Percentiles rank a stretch among this genome's conserved stretches.
phyloP scores from a whole-genome alignment of 1,284 basidiomycete genomes.

The Ceratobasidium sp. region DNA sequence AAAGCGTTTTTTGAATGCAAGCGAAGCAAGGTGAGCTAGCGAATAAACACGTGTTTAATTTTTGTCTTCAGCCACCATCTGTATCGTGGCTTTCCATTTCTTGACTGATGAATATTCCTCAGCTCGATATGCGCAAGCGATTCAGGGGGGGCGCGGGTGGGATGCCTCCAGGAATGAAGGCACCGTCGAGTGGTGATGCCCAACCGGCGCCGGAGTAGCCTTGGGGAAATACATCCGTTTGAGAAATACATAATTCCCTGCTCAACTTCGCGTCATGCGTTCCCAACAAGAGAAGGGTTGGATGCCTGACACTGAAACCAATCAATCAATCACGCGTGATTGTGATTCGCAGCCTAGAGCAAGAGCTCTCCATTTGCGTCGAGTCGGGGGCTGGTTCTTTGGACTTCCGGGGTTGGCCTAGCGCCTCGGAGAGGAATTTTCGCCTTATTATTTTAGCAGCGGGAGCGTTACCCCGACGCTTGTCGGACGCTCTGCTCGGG shows the following conservation, averaged over 20 bases:
- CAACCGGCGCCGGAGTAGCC: not conserved
- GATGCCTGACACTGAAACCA: no score
- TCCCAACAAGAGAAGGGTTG: no score
- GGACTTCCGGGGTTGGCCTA: no score
- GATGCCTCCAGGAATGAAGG: not conserved
- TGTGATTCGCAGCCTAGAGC: no score
- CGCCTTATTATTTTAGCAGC: no score
- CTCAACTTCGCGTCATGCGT: not conserved
- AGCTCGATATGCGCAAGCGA: constrained; percentile 30
- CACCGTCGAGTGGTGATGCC: not conserved
- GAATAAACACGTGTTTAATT: not conserved
- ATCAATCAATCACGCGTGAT: no score
- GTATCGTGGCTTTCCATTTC: not conserved
- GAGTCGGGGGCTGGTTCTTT: no score
- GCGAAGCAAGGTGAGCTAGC: constrained; percentile 16
- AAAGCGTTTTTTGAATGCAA: constrained; percentile 29
- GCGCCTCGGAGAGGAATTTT: no score
- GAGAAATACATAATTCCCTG: not conserved
- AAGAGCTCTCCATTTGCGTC: no score
- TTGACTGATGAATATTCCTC: not conserved
- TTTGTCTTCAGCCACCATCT: constrained; percentile 2
- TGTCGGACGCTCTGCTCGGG: no score
- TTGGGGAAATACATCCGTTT: not conserved
- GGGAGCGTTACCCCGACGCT: no score
- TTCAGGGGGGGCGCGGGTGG: constrained; percentile 25